Conservation (phyloP, 345 rosid species). For the Sisymbrium altissimum region DNA sequence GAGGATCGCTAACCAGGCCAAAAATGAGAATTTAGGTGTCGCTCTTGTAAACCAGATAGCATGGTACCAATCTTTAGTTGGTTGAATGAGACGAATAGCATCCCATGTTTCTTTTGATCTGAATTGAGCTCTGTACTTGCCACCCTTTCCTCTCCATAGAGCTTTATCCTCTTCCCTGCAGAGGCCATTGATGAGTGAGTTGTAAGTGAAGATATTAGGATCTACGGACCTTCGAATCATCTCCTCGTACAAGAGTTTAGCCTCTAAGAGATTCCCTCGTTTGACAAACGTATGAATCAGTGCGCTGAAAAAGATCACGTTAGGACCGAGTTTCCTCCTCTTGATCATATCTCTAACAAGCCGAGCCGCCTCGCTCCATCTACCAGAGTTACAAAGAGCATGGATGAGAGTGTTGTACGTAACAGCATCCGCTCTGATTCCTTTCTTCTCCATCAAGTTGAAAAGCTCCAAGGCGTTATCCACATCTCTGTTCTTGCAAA, state of each 20-base stretch:
- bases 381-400: neutral
- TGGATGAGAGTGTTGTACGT: constrained; percentile 9
- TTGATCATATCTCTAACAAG: constrained; percentile 11
- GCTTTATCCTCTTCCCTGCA: neutral
- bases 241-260: constrained; percentile 14
- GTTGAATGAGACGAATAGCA: no score
- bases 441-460: constrained; percentile 1
- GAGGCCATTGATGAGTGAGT: constrained; percentile 20
- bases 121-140: no score
- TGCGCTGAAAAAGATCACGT: constrained; percentile 7
- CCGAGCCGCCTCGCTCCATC: constrained; percentile 16
- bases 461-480: constrained; percentile 8
- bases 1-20: no score
- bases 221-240: constrained; percentile 12
- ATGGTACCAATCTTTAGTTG: no score
- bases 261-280: constrained; percentile 2
- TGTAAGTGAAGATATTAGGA: constrained; percentile 20
- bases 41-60: no score
- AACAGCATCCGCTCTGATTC: constrained; percentile 9
- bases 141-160: no score
- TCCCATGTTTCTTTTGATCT: no score
- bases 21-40: no score
- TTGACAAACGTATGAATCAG: constrained; percentile 12
- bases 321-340: constrained; percentile 4
- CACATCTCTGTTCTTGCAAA: constrained; percentile 11